Base-by-base conservation (phyloP, 1,284 basidiomycete genomes). In the Spongiforma sp. region DNA sequence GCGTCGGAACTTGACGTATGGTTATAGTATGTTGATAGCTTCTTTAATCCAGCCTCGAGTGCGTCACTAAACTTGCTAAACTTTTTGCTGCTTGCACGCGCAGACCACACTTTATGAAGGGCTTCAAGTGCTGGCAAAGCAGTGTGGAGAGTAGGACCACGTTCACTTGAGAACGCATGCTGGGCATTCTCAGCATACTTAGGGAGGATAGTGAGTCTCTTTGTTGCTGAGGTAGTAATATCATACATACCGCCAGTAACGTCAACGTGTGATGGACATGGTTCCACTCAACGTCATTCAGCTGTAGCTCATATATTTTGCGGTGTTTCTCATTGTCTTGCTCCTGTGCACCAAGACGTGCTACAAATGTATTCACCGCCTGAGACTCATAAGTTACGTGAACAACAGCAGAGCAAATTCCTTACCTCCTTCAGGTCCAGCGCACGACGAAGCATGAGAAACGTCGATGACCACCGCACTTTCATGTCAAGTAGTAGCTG, bases 21-120 rank as follows among this genome's bases (percentile, higher is more conserved):
- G 57, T 53, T 19, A 9, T 62, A 62, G 30, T 62, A 62, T 1
- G 2, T 34, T 30, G 48, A 60, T 26, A 62, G 7, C 14, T 62
- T 28, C 10, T n/a, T 14, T 1, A 62, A 24, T 17, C 48, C 10
- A 14, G 48, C 37, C 14, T 60, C 15, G 17, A 62, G 48, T 4
- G 19, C 36, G 7, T 1, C 24, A 24, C 24, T 52, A 7, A 62
- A 62, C 2, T 48, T 57, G 17, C 39, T 57, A 4, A 43, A 61
- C n/a, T 52, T 59, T 26, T 10, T 36, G 33, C 34, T 24, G 9
- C 9, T 52, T 14, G 10, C 24, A 3, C 19, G 4, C 4, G 43
- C 24, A 2, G 32, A 48, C 57, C 41, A 59, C 6, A 34, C 14
- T 52, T 52, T 32, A 32, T 30, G 32, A 3, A 53, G 32, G 3